phyloP scores from a whole-genome alignment of 306 rosid species.

The Fagus sylvatica region DNA sequence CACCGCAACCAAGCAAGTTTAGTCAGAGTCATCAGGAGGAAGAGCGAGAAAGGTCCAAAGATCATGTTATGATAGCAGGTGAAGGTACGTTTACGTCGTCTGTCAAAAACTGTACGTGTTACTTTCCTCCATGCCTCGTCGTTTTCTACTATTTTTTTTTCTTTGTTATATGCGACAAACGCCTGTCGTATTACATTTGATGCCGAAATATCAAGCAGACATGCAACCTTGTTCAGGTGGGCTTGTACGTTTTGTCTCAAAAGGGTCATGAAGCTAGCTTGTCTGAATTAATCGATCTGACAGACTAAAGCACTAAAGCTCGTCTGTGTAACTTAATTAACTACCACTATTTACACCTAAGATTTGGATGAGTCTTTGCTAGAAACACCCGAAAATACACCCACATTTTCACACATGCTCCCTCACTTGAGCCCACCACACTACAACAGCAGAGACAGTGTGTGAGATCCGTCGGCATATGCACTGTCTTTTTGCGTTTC shows the following conservation, averaged over 20 bases:
- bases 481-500: too few species aligned
- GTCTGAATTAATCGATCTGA: not conserved
- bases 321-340: constrained; percentile 13
- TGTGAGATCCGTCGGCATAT: too few species aligned
- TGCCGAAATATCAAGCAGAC: constrained; percentile 2
- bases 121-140: constrained; percentile 3
- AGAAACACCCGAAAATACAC: too few species aligned
- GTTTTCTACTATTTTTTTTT: constrained; percentile 1
- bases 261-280: not conserved
- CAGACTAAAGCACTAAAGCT: not conserved
- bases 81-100: too few species aligned
- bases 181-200: constrained; percentile 15
- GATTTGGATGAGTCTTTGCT: too few species aligned
- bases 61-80: constrained; percentile 29
- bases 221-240: constrained; percentile 14
- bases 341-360: not conserved
- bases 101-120: too few species aligned
- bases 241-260: constrained; percentile 32
- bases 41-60: constrained; percentile 32
- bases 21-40: not conserved
- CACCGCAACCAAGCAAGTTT: constrained; percentile 7
- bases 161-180: constrained; percentile 8
- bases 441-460: too few species aligned
- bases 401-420: too few species aligned
- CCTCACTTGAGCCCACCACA: too few species aligned